Evolutionary conservation across 1,284 basidiomycete species (phyloP), one percentile per base, ranked within the genome.

Genomic region (Papiliotrema terrestris): DNA sequence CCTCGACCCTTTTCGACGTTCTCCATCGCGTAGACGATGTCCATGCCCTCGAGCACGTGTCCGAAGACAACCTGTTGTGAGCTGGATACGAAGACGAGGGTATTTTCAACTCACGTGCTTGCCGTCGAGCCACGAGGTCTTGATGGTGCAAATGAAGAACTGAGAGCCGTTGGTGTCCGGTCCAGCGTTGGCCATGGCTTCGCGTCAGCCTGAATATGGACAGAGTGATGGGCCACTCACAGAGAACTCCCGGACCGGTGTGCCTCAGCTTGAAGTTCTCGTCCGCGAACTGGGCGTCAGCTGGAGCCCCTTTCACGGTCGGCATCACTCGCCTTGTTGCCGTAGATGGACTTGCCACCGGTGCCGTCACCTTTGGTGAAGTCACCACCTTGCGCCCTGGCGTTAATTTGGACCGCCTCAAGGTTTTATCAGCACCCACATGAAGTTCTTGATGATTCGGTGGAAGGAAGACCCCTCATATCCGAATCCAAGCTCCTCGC

Each of bases 181-280:
- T 45, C 80, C 81, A 45, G 92, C 86, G 73, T 96, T 97, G 56
- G 93, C 91, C 92, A 96, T 96, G 14, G 92, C 74, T 73, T 56
- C 23, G 8, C 46, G 55, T 66, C 29, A 66, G 62, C 53, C n/a
- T n/a, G n/a, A n/a, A n/a, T n/a, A n/a, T n/a, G n/a, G n/a, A n/a
- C n/a, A n/a, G n/a, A n/a, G n/a, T n/a, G n/a, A n/a, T n/a, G n/a
- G n/a, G n/a, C n/a, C n/a, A n/a, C 66, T 52, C 37, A 75, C 73
- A 94, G 60, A 95, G 84, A 55, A 83, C 81, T 67, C 91, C 92
- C 54, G 88, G 84, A 43, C 83, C 84, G 62, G 88, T 88, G 81
- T 96, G 92, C 75, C 85, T 86, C 74, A 94, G 86, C 82, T 93
- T 78, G 71, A 95, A 95, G 83, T 94, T 95, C 79, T 86, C 84